Conservation (phyloP, 768 basidiomycete genomes). For the Kwoniella pini region DNA sequence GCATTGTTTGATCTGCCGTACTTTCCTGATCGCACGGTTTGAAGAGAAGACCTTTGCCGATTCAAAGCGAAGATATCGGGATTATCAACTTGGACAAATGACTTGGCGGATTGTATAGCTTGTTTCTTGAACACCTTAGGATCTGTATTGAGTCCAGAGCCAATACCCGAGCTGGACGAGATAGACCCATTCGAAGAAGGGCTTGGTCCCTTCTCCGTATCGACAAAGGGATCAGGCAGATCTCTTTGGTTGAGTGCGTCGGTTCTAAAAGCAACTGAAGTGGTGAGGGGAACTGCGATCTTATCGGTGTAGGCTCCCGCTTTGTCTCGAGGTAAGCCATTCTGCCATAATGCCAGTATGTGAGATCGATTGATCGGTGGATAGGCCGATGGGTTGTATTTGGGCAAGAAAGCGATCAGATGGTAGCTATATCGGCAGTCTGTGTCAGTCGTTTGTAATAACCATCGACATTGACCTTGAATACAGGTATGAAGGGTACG, state of each 20-base stretch:
- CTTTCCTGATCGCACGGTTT: conserved; percentile 5
- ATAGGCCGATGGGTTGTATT: conserved; percentile 37
- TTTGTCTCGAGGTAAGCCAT: conserved; percentile 42
- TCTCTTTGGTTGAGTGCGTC: conserved; percentile 16
- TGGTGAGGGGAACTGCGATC: conserved; percentile 40
- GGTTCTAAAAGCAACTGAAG: conserved; percentile 19
- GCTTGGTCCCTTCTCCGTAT: conserved; percentile 3
- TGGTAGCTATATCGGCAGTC: not conserved
- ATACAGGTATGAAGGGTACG: not conserved
- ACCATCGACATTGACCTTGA: not conserved
- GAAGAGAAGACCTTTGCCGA: conserved; percentile 7
- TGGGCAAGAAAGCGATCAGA: conserved; percentile 10
- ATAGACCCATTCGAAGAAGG: not conserved
- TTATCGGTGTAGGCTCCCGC: conserved; percentile 20
- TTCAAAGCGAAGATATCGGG: conserved; percentile 16
- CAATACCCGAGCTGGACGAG: not conserved
- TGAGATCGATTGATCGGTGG: conserved; percentile 41
- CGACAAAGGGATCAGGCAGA: conserved; percentile 12
- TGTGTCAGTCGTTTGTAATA: not conserved
- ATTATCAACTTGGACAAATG: conserved; percentile 24
- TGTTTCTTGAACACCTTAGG: conserved; percentile 5
- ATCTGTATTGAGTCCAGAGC: not conserved
- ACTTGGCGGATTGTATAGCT: conserved; percentile 28
- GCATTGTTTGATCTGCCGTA: not conserved
- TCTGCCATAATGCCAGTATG: conserved; percentile 37